Base-by-base conservation (phyloP, 352 stramenopile species). In the Phytophthora meadii region DNA sequence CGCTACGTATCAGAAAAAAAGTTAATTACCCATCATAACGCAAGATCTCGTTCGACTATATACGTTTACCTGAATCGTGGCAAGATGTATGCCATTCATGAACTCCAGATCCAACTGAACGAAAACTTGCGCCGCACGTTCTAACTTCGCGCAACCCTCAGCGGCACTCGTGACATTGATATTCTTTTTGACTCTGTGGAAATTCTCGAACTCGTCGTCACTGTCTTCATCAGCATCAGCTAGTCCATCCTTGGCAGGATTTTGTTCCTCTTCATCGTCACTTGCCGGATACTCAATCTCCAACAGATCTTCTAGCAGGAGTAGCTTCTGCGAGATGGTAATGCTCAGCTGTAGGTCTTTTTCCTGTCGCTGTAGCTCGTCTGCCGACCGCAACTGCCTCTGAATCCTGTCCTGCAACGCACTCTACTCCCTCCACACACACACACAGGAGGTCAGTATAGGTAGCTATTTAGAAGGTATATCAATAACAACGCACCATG, bases 31-130 rank as follows among this genome's bases (percentile, higher is more conserved):
- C 6, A 1, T 22, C 49, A 40, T 12, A 24, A 7, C 30, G 2
- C 7, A 56, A 44, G 12, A 12, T 27, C 24, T 56, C 3, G 5
- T 4, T 46, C 11, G n/a, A 1, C 49, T 34, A 27, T 14, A 24
- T 41, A 36, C 1, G 30, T n/a, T 22, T 70, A 93, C 87, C 79
- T 94, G 87, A 42, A 95, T 79, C 1, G 67, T 81, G 4, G 61
- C 65, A 37, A 96, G 77, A 44, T 93, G 85, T 8, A 86, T 74
- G 25, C 80, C 84, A 41, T 89, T 80, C 27, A 81, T 70, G 50
- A 95, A 92, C 61, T 93, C 85, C 17, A 92, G 69, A 54, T 94
- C 83, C 28, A 96, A 44, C 24, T 90, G 76, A 12, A 96, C 65
- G n/a, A 94, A 77, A 22, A 91, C 73, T 30, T 88, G 82, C 10